Conservation (phyloP, 2,329 filamentous ascomycete genomes). For the Aureobasidium leucospermi region DNA sequence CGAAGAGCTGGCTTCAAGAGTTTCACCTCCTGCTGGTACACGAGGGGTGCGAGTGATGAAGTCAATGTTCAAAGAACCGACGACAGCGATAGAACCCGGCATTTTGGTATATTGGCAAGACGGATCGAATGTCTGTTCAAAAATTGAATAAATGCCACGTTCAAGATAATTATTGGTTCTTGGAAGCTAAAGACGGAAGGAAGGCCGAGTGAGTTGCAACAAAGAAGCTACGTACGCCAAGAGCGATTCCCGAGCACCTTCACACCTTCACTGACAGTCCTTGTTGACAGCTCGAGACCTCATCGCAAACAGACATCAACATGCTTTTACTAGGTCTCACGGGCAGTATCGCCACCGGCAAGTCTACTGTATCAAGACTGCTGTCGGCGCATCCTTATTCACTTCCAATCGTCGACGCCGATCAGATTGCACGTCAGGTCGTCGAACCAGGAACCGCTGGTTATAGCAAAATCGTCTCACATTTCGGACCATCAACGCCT, state of each 20-base stretch:
- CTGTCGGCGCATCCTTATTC: constrained; percentile 74
- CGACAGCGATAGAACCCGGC: constrained; percentile 57
- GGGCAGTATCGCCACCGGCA: constrained; percentile 94
- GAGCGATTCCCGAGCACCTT: not conserved
- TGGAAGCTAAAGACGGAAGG: not conserved
- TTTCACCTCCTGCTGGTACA: constrained; percentile 78
- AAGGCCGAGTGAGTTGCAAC: constrained; percentile 2
- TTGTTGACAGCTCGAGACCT: not conserved
- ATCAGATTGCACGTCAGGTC: constrained; percentile 83
- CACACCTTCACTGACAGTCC: not conserved
- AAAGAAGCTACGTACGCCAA: constrained; percentile 6
- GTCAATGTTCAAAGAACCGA: constrained; percentile 93
- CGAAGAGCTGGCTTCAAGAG: constrained; percentile 71
- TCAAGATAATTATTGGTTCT: not conserved
- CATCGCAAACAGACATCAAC: not conserved
- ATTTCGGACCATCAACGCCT: constrained; percentile 77
- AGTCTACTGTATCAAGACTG: constrained; percentile 86
- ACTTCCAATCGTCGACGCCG: constrained; percentile 88
- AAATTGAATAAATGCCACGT: not conserved
- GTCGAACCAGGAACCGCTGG: constrained; percentile 85
- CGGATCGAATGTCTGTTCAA: not conserved
- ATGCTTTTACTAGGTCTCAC: constrained; percentile 97
- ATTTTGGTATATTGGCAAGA: not conserved
- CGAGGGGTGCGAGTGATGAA: constrained; percentile 82
- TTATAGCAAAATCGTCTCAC: constrained; percentile 71